These are phyloP conservation scores for Trametes sanguinea DNA, from an alignment of 768 basidiomycete species.

Conservation along the genomic window DNA sequence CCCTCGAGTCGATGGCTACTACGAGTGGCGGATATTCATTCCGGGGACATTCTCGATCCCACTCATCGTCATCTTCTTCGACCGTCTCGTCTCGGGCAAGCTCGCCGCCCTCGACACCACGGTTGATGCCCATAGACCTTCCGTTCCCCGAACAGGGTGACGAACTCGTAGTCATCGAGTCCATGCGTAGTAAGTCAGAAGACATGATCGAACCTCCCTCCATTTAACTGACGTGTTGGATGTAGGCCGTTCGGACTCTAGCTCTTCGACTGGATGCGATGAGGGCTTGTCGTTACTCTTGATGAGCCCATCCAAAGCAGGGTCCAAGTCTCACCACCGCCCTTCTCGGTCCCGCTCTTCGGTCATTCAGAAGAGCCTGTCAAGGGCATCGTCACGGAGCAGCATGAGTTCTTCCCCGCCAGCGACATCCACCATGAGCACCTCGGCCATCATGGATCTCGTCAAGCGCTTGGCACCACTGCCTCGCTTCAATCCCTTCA, in stretches of 20 bases:
- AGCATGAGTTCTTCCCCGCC: neutral
- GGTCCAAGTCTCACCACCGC: neutral
- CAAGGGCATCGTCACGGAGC: neutral
- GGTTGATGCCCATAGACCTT: neutral
- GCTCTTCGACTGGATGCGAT: neutral
- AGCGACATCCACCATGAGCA: neutral
- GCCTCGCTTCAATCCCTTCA: conserved; percentile 32
- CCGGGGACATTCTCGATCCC: neutral
- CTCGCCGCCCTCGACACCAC: conserved; percentile 2
- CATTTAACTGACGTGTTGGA: too few species aligned
- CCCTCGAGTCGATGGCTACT: neutral
- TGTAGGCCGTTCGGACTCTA: neutral
- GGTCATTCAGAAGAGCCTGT: neutral
- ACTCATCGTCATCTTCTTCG: neutral
- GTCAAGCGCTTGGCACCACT: conserved; percentile 26
- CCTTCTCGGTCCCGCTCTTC: conserved; percentile 7
- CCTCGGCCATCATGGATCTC: neutral
- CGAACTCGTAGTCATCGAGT: neutral
- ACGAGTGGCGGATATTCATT: too few species aligned
- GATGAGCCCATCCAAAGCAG: too few species aligned
- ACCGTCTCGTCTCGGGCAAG: neutral
- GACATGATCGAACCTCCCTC: too few species aligned
- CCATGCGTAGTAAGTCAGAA: too few species aligned
- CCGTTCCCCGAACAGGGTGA: neutral
- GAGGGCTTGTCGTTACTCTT: neutral